Conservation (phyloP, 2,329 filamentous ascomycete genomes). For the Coniochaeta sp. region DNA sequence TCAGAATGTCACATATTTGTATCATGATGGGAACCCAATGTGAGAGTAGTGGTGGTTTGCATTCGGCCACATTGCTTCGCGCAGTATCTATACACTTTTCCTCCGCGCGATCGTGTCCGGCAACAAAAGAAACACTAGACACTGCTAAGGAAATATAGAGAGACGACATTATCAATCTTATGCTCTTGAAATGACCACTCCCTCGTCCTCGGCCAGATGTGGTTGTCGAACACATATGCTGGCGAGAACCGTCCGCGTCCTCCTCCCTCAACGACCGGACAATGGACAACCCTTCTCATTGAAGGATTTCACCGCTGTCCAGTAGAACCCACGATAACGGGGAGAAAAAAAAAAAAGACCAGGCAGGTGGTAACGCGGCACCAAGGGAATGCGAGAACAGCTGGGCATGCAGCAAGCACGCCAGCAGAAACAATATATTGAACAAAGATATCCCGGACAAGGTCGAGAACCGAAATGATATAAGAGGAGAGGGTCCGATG, state of each 20-base stretch:
- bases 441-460: slow-evolving; percentile 37
- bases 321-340: background rate
- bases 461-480: slow-evolving; percentile 15
- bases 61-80: background rate
- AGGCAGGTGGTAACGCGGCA: background rate
- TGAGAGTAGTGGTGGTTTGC: background rate
- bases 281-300: background rate
- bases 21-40: background rate
- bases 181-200: slow-evolving; percentile 3
- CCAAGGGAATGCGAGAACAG: slow-evolving; percentile 13
- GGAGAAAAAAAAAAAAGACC: slow-evolving; percentile 14
- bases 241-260: slow-evolving; percentile 5
- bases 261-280: slow-evolving; percentile 1
- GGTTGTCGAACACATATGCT: background rate
- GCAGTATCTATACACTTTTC: background rate
- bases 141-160: background rate
- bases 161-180: slow-evolving; percentile 9
- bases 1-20: no score
- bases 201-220: slow-evolving; percentile 5
- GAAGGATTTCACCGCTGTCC: background rate
- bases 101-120: background rate
- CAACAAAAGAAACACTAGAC: background rate
- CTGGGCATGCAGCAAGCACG: background rate
- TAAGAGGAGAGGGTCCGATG: slow-evolving; percentile 13
- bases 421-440: slow-evolving; percentile 8